Conservation (phyloP, 2,329 filamentous ascomycete genomes). For the Ilyonectria robusta region DNA sequence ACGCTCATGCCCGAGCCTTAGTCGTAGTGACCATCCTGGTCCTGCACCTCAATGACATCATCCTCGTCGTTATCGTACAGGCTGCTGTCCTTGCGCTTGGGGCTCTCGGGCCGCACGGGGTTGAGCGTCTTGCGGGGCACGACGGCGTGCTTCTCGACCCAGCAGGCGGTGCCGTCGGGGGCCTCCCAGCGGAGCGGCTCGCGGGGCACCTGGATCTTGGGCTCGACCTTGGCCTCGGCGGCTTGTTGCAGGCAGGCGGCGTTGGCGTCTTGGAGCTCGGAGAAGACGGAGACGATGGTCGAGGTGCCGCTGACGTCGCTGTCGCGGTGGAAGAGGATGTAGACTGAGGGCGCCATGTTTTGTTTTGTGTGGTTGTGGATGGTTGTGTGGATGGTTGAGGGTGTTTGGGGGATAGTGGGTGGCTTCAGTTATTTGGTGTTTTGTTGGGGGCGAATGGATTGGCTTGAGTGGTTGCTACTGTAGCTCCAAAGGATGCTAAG, state of each 20-base stretch:
- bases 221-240: constrained; percentile 46
- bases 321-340: constrained; percentile 52
- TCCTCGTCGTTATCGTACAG: constrained; percentile 48
- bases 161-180: constrained; percentile 53
- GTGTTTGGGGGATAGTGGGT: constrained; percentile 14
- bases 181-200: constrained; percentile 54
- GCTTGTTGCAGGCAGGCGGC: constrained; percentile 50
- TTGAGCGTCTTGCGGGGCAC: constrained; percentile 35
- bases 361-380: constrained; percentile 11
- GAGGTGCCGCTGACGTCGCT: constrained; percentile 46
- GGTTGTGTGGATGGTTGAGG: constrained; percentile 12
- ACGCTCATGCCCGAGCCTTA: constrained; percentile 12
- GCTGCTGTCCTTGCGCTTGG: constrained; percentile 44
- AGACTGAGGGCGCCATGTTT: constrained; percentile 49
- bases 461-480: constrained; percentile 6
- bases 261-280: constrained; percentile 55
- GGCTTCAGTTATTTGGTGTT: not conserved
- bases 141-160: constrained; percentile 56
- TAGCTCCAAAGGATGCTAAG: constrained; percentile 12
- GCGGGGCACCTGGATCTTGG: constrained; percentile 34
- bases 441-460: not conserved
- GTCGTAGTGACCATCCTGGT: constrained; percentile 46
- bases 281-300: constrained; percentile 51
- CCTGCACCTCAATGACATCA: constrained; percentile 45
- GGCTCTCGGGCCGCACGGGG: constrained; percentile 19